Base-by-base conservation (phyloP, 2,329 filamentous ascomycete genomes). In the Aspergillus costaricaensis region DNA sequence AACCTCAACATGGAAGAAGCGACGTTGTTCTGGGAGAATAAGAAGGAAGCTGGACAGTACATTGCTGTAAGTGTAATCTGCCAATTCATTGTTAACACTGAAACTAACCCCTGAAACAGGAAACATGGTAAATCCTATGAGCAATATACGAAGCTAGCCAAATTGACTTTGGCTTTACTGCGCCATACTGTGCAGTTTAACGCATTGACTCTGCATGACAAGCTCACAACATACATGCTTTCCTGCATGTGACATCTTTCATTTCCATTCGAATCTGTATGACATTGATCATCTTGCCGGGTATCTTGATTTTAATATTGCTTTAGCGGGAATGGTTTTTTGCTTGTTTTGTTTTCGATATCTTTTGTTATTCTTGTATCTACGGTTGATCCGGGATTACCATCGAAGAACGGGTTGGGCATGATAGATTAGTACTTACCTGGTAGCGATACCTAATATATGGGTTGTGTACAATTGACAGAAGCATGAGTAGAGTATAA, bases 1-100 rank as follows among this genome's bases (percentile, higher is more conserved):
- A 92, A 92, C 70, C 79, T 99, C 55, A 90, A 91, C 73, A 82
- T 84, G 21, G 88, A 92, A 32, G 92, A 96, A 74, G 94, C 95
- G 2, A 83, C 85, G 73, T 86, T 89, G 65, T 99, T 97, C 76
- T 98, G 95, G 95, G 81, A 88, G 49, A 83, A 91, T 69, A 98
- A 98, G 87, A 94, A 90, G 82, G 89, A 92, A 67, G 92, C 88
- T 25, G 93, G 93, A 4, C 93, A 97, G 80, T 99, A 97, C 75
- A 96, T 97, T 83, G 92, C 94, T 61, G 93, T 78, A 71, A 72
- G 76, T 74, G 60, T 52, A 15, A 17, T 23, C 12, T 14, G n/a
- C 5, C 19, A 52, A 9, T 15, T 14, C 5, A 1, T 15, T 12
- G 17, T 23, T 38, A 43, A 4, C n/a, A 10, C 3, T 43, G 15